Base-by-base conservation (phyloP, 148 eudicot genomes). In the Silene latifolia region DNA sequence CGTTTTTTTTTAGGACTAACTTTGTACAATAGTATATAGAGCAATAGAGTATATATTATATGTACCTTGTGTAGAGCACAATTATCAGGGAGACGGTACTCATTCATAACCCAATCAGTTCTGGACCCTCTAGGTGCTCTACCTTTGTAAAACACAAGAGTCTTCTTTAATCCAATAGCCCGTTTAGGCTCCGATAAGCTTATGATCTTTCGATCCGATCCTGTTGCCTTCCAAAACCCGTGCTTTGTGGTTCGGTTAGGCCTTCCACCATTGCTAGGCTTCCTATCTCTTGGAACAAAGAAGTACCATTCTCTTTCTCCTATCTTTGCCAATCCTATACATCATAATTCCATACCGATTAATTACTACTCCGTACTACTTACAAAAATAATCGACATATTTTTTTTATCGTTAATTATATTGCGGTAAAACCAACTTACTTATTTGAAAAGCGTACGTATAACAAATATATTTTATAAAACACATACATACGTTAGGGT, bases 151-250 rank as follows among this genome's bases (percentile, higher is more conserved):
- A 88, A 94, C 47, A 94, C 98, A 24, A 94, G 85, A 2, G 97
- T 91, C 77, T 91, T 91, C 72, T 85, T 88, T 7, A 85, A 80
- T 19, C 98, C 98, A 15, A 94, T 69, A 15, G 78, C 47, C 76
- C 80, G 87, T 69, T 90, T 91, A 0, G 90, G 88, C 7, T 84
- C 88, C 12, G 90, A 85, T 8, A 76, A 69, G 73, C 77, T 82
- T 6, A 86, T 32, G 8, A 94, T 85, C 75, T 83, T 87, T 3
- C 96, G 82, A 75, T 94, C 97, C 0, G 98, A 90, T 17, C 98
- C 98, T 2, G 98, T 94, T 0, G 98, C 98, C 78, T 95, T 95
- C 98, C 98, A 95, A 60, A 85, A 95, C 53, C 98, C 97, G 29
- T 81, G 79, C 27, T 83, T 76, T 0, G 98, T 95, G 42, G 96